Conservation (phyloP, 495 filamentous ascomycete genomes). For the Aspergillus olivimuriae region DNA sequence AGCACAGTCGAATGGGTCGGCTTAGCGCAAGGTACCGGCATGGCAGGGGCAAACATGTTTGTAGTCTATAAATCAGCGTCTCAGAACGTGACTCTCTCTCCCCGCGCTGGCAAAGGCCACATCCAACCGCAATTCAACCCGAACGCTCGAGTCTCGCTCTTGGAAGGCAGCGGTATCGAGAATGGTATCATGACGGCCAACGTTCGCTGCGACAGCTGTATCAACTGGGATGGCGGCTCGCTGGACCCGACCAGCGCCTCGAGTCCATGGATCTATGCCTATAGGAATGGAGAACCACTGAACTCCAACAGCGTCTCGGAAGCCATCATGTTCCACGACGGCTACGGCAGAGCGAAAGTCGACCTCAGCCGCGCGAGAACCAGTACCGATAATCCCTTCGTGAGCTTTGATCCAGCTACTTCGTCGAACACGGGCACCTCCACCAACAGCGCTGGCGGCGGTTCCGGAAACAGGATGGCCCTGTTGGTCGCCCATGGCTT, state of each 20-base stretch:
- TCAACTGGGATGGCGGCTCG: constrained; percentile 45
- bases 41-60: constrained; percentile 63
- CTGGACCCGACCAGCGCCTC: constrained; percentile 35
- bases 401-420: constrained; percentile 11
- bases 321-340: constrained; percentile 53
- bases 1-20: constrained; percentile 56
- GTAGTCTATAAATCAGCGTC: constrained; percentile 50
- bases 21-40: constrained; percentile 54
- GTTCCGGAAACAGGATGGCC: neutral
- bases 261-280: constrained; percentile 62
- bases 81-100: constrained; percentile 60
- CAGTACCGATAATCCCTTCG: constrained; percentile 55
- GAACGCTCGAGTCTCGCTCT: constrained; percentile 42
- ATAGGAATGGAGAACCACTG: constrained; percentile 51
- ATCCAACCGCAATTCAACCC: constrained; percentile 47
- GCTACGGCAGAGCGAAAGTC: constrained; percentile 40
- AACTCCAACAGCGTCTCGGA: constrained; percentile 43
- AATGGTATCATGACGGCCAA: constrained; percentile 56
- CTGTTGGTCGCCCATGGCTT: constrained; percentile 31
- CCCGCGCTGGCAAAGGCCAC: constrained; percentile 50
- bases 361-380: constrained; percentile 46
- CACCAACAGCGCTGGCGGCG: neutral
- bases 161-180: constrained; percentile 55
- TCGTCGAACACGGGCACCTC: neutral
- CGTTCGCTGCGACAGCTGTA: constrained; percentile 53